A percentile compares a stretch with the other conserved stretches of the same genome.
phyloP scores from a whole-genome alignment of 2,329 filamentous ascomycete genomes.

The Xylariaceae sp. region DNA sequence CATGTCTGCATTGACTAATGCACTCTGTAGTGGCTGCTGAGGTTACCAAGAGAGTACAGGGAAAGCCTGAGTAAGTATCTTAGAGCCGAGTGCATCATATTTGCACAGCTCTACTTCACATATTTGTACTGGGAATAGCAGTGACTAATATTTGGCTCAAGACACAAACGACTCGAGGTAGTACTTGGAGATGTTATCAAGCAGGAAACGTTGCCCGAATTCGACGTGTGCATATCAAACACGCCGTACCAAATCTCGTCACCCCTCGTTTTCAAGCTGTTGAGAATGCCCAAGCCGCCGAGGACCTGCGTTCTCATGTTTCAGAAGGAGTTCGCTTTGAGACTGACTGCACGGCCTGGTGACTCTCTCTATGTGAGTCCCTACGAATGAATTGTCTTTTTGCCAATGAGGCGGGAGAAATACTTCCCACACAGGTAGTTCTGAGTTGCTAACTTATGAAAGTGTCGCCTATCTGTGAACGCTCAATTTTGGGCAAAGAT shows the following conservation, averaged over 20 bases:
- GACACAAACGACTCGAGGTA: background rate
- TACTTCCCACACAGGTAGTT: background rate
- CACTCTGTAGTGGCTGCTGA: conserved; percentile 70
- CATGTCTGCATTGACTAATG: background rate
- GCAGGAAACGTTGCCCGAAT: conserved; percentile 62
- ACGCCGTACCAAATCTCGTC: conserved; percentile 78
- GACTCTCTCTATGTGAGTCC: conserved; percentile 69
- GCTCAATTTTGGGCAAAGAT: conserved; percentile 78
- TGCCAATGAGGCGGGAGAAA: background rate
- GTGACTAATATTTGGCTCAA: background rate
- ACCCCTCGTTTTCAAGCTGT: conserved; percentile 86
- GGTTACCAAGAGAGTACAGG: conserved; percentile 72
- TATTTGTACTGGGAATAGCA: background rate
- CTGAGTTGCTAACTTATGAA: conserved; percentile 4
- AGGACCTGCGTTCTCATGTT: conserved; percentile 90
- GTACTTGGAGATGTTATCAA: conserved; percentile 88
- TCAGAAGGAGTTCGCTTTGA: conserved; percentile 89
- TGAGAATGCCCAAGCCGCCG: conserved; percentile 61
- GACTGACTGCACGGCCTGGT: conserved; percentile 82
- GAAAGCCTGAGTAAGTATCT: conserved; percentile 60
- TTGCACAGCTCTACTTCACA: background rate
- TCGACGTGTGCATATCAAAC: conserved; percentile 74
- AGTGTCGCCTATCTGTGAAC: conserved; percentile 81
- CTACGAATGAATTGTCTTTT: background rate
- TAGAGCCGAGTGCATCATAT: background rate